A percentile compares a stretch with the other conserved stretches of the same genome.
Evolutionary conservation across 495 filamentous ascomycete species (phyloP).

Genomic region (Pseudotulostoma volvatum): DNA sequence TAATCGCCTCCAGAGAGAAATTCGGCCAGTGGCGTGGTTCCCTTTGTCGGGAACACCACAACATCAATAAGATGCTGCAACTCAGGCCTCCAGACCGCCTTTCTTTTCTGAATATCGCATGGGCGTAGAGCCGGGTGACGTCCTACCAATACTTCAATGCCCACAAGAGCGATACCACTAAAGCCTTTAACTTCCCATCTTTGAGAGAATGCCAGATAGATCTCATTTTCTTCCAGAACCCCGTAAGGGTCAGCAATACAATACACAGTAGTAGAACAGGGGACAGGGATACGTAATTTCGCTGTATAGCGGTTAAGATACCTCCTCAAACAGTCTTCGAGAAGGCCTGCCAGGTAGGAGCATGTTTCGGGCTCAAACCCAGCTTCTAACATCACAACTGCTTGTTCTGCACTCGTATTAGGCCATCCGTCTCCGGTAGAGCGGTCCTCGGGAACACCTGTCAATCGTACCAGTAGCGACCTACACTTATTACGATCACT

Average conservation of each 20-base stretch:
- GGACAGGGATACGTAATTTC: constrained; percentile 53
- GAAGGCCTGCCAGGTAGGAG: too few relatives aligned
- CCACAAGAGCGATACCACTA: constrained; percentile 43
- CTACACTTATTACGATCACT: constrained; percentile 21
- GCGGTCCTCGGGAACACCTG: constrained; percentile 12
- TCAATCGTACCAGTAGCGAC: constrained; percentile 21
- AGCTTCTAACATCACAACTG: constrained; percentile 28
- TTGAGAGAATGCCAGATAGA: constrained; percentile 65
- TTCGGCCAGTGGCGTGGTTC: constrained; percentile 52
- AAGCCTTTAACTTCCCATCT: constrained; percentile 32
- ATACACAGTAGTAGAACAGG: constrained; percentile 57
- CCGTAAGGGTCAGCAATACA: constrained; percentile 70
- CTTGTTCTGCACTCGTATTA: constrained; percentile 15
- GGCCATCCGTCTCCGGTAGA: constrained; percentile 19
- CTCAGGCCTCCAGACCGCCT: constrained; percentile 45
- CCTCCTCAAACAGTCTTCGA: constrained; percentile 39
- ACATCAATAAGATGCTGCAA: constrained; percentile 66
- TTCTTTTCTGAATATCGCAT: constrained; percentile 67
- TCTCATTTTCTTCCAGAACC: constrained; percentile 52
- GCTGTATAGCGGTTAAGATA: constrained; percentile 40
- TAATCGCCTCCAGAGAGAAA: constrained; percentile 89
- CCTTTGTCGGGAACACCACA: constrained; percentile 65
- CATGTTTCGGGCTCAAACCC: constrained; percentile 49
- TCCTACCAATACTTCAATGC: constrained; percentile 66
- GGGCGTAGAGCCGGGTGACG: constrained; percentile 64